Percentiles rank a stretch among this genome's conserved stretches.
Conservation (phyloP, 179 eudicot genomes). For the Gypsophila paniculata region DNA sequence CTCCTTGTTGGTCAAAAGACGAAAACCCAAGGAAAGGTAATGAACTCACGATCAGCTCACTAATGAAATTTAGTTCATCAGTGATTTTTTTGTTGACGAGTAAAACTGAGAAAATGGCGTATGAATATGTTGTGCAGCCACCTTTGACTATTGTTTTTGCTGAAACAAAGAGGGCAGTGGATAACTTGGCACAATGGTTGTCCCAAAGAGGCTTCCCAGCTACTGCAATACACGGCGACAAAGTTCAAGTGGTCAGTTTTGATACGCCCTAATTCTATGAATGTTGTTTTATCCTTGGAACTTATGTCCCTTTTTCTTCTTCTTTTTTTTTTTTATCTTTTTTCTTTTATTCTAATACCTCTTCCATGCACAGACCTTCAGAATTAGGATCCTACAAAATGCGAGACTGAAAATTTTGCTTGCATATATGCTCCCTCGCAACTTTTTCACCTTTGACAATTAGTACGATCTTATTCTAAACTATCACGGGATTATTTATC, state of each 20-base stretch:
- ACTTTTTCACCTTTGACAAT: not conserved
- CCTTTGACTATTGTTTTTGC: conserved; percentile 65
- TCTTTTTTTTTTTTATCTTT: no score
- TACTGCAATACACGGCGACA: conserved; percentile 79
- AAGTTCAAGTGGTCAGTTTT: conserved; percentile 63
- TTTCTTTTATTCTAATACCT: not conserved
- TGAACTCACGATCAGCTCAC: not conserved
- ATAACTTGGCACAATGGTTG: conserved; percentile 55
- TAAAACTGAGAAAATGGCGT: not conserved
- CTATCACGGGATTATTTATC: not conserved
- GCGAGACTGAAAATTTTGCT: not conserved
- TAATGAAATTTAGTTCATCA: not conserved
- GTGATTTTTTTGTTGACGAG: not conserved
- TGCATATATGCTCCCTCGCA: not conserved
- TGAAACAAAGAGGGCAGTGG: conserved; percentile 79
- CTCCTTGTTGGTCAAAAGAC: conserved; percentile 33
- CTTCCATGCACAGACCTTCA: not conserved
- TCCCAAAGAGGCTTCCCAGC: conserved; percentile 61
- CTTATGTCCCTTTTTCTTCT: no score
- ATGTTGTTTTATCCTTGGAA: not conserved
- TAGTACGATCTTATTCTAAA: not conserved
- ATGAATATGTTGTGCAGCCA: conserved; percentile 38
- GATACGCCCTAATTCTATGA: not conserved
- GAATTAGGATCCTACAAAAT: not conserved
- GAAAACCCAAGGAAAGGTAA: conserved; percentile 32